These are phyloP conservation scores for Mucor piriformis DNA, from an alignment of 371 early-diverging fungal genomes.

Conservation along the genomic window DNA sequence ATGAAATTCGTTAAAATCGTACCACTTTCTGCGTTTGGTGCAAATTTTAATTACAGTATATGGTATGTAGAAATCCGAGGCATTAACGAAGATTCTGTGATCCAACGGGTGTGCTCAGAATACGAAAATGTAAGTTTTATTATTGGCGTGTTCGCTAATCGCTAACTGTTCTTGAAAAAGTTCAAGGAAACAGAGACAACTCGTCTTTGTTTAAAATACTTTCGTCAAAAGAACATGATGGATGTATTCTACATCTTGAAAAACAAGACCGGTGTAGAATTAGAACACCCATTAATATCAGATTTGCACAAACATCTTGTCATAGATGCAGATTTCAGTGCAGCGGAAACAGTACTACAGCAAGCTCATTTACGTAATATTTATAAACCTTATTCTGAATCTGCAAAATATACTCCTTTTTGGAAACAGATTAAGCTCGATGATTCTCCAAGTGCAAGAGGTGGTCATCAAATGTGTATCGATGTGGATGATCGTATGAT, in stretches of 20 bases:
- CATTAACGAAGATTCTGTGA: constrained; percentile 62
- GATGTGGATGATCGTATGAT: constrained; percentile 75
- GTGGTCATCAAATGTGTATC: constrained; percentile 97
- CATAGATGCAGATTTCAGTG: constrained; percentile 70
- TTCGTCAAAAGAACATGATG: constrained; percentile 79
- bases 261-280: constrained; percentile 57
- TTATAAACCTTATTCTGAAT: constrained; percentile 71
- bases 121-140: constrained; percentile 64
- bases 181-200: constrained; percentile 80
- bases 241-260: constrained; percentile 74
- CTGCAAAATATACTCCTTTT: constrained; percentile 66
- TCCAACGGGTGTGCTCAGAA: constrained; percentile 63
- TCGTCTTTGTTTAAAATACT: constrained; percentile 86
- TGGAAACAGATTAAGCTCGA: constrained; percentile 71
- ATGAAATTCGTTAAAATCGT: constrained; percentile 91
- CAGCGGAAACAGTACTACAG: constrained; percentile 69
- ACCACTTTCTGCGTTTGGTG: constrained; percentile 88
- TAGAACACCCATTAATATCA: constrained; percentile 84
- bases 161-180: constrained; percentile 8
- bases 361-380: constrained; percentile 61
- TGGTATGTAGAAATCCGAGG: constrained; percentile 94
- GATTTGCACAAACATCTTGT: constrained; percentile 72
- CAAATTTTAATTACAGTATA: constrained; percentile 93
- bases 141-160: not conserved
- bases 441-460: constrained; percentile 66